Percentiles rank a stretch among this genome's conserved stretches.
Evolutionary conservation across 2,329 filamentous ascomycete genomes (phyloP).

Genomic region (Aspergillus chevalieri): DNA sequence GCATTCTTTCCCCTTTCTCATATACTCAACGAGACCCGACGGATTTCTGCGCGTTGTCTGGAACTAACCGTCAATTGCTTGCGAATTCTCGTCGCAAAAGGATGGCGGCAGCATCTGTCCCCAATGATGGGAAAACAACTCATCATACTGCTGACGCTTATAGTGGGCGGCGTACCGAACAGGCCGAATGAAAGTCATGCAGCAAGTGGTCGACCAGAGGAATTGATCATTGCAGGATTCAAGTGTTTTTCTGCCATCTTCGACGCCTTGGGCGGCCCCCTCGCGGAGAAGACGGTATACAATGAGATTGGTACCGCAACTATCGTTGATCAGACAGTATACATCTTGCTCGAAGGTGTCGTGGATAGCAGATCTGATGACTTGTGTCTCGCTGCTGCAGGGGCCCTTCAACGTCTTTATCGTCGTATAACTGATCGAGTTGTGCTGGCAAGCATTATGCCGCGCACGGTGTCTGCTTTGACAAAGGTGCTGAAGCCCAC

Average conservation of each 20-base stretch:
- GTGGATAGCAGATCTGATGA: constrained; percentile 56
- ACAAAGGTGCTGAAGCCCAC: constrained; percentile 68
- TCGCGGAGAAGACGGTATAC: constrained; percentile 39
- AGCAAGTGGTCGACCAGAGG: constrained; percentile 52
- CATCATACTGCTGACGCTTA: constrained; percentile 73
- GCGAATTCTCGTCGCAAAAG: constrained; percentile 64
- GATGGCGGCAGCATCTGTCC: constrained; percentile 70
- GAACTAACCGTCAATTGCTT: constrained; percentile 74
- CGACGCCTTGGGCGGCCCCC: constrained; percentile 47
- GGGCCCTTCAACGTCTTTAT: constrained; percentile 58
- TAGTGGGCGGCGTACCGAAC: constrained; percentile 67
- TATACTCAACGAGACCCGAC: constrained; percentile 69
- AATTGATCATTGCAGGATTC: constrained; percentile 67
- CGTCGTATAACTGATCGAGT: constrained; percentile 62
- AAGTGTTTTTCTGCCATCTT: constrained; percentile 64
- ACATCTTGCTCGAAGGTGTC: constrained; percentile 70
- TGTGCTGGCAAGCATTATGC: constrained; percentile 78
- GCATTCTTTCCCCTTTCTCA: constrained; percentile 88
- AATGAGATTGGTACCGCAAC: constrained; percentile 59
- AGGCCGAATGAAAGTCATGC: constrained; percentile 31
- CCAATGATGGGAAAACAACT: constrained; percentile 74
- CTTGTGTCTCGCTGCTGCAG: constrained; percentile 66
- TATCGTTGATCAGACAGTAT: constrained; percentile 73
- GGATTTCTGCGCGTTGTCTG: constrained; percentile 60
- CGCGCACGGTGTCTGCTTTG: constrained; percentile 77